Conservation (phyloP, 768 basidiomycete species). For the Clathrus columnatus region DNA sequence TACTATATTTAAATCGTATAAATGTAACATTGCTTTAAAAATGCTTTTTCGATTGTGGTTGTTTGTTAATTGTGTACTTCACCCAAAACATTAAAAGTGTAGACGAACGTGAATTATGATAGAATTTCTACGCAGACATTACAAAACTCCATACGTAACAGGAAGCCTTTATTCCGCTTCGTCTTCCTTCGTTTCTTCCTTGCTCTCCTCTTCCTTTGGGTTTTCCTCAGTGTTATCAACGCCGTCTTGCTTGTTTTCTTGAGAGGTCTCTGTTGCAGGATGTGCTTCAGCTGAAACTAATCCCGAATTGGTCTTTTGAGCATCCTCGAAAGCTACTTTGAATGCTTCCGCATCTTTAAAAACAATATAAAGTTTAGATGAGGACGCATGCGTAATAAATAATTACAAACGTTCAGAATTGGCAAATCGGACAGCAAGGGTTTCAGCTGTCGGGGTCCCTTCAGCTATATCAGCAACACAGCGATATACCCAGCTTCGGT, state of each 20-base stretch:
- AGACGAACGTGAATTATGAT: background rate
- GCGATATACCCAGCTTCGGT: constrained; percentile 99
- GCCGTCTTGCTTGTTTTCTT: constrained; percentile 23
- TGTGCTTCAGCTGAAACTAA: constrained; percentile 20
- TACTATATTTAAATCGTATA: too few relatives aligned
- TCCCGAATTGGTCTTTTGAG: constrained; percentile 59
- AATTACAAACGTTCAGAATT: constrained; percentile 79
- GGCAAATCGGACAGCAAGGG: constrained; percentile 95
- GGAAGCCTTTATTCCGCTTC: background rate
- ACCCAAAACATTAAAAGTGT: too few relatives aligned
- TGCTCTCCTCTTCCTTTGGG: constrained; percentile 24
- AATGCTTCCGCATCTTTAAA: constrained; percentile 72
- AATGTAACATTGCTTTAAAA: too few relatives aligned
- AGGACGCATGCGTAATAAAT: background rate
- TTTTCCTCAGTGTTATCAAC: constrained; percentile 27
- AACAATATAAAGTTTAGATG: background rate
- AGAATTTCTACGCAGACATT: background rate
- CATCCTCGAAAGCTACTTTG: constrained; percentile 82
- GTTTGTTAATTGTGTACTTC: too few relatives aligned
- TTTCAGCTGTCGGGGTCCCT: constrained; percentile 72
- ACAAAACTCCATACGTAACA: background rate
- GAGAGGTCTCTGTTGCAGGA: constrained; percentile 18
- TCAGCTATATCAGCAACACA: constrained; percentile 94
- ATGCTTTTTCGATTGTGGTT: too few relatives aligned
- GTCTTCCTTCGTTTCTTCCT: constrained; percentile 17